Base-by-base conservation (phyloP, 129 eudicot species). In the Helichrysum umbraculigerum region DNA sequence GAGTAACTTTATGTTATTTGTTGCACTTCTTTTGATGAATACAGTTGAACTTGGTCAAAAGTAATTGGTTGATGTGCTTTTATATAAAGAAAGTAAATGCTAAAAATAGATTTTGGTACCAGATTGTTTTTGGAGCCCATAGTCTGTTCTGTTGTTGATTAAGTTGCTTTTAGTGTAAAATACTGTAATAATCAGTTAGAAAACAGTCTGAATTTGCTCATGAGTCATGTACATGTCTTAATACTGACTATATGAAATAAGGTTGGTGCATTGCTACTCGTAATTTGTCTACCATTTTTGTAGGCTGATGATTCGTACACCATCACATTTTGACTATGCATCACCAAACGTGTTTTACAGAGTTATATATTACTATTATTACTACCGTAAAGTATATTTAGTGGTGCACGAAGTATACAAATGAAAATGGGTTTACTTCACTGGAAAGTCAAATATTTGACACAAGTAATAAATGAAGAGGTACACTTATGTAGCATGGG, bases 21-120 rank as follows among this genome's bases (percentile, higher is more conserved):
- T 76, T 35, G 16, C 72, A 47, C 72, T 64, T 75, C 51, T 66
- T 76, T 66, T 51, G 70, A 30, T 74, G 70, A 37, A 3, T 41
- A 44, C 28, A 14, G 73, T 69, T 69, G 58, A 25, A 28, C 28
- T 42, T 61, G 65, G 54, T 76, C 66, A 76, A 66, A 51, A 76
- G 72, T 33, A 32, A n/a, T 32, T 47, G 72, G 71, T 63, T 44
- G 63, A 44, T 50, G 51, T 32, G 15, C 63, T 50, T 75, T 17
- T 22, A 25, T 5, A 33, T 61, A 41, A 12, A 42, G 78, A 61
- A 37, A 60, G 21, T 7, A 21, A 35, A 14, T 73, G 66, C 5
- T 35, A 35, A 52, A 70, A 72, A 3, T 12, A 35, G 25, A 37
- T 35, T 62, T 67, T 67, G 29, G 56, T 17, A 19, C 72, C 15